Percentiles rank a stretch among this genome's conserved stretches.
These are phyloP conservation scores for Tolypocladium amazonense DNA, from an alignment of 2,329 filamentous ascomycete species.

Conservation along the genomic window DNA sequence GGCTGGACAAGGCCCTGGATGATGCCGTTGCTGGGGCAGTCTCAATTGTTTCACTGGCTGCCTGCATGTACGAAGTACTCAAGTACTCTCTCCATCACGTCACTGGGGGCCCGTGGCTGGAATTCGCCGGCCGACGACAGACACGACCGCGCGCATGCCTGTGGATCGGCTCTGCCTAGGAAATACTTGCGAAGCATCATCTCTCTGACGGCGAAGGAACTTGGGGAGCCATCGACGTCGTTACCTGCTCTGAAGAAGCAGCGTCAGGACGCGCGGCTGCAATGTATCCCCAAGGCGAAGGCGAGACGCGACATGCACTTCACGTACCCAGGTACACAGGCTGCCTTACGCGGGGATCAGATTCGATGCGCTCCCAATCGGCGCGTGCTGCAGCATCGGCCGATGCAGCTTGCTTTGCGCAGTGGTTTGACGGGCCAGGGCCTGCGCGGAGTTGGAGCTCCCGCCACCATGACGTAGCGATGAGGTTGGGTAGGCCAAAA, in stretches of 20 bases:
- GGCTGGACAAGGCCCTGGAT: not conserved
- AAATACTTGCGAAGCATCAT: not conserved
- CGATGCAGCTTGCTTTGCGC: not conserved
- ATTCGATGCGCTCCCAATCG: not conserved
- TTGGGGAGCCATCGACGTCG: not conserved
- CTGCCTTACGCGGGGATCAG: too few species aligned
- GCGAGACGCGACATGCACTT: not conserved
- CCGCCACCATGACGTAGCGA: constrained; percentile 11
- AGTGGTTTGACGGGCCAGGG: not conserved
- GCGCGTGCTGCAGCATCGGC: not conserved
- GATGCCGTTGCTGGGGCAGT: not conserved
- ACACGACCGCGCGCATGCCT: not conserved
- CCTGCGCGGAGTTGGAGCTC: constrained; percentile 3
- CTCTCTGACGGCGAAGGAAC: not conserved
- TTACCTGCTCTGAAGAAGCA: not conserved
- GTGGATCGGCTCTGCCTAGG: not conserved
- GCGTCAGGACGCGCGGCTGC: not conserved
- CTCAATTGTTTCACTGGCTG: not conserved
- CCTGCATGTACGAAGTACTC: not conserved
- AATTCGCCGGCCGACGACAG: not conserved
- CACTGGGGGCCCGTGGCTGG: constrained; percentile 2
- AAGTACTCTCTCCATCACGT: constrained; percentile 6
- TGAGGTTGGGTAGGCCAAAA: not conserved
- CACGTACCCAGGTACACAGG: not conserved
- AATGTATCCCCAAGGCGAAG: too few species aligned